These are phyloP conservation scores for Halophytophthora batemanensis DNA, from an alignment of 352 stramenopile genomes.

Conservation along the genomic window DNA sequence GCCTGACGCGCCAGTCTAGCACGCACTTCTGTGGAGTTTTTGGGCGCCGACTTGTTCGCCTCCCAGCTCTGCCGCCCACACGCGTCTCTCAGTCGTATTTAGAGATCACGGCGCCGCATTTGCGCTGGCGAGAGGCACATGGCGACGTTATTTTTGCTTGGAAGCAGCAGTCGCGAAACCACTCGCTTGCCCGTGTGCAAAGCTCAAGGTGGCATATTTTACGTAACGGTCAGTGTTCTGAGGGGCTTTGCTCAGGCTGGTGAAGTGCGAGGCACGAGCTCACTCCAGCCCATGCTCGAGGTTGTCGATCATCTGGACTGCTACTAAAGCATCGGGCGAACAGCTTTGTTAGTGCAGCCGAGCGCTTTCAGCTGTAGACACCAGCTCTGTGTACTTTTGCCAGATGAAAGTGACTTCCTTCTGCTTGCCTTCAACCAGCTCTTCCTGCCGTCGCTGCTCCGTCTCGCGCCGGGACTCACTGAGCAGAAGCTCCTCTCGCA, in stretches of 20 bases:
- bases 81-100: slow-evolving; percentile 13
- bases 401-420: slow-evolving; percentile 71
- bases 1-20: slow-evolving; percentile 13
- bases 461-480: slow-evolving; percentile 59
- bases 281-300: neutral
- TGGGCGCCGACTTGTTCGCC: slow-evolving; percentile 5
- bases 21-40: slow-evolving; percentile 7
- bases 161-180: neutral
- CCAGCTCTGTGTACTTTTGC: slow-evolving; percentile 57
- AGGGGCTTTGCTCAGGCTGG: no score
- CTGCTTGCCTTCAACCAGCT: slow-evolving; percentile 51
- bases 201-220: no score
- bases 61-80: no score
- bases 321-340: neutral
- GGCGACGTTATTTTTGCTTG: neutral
- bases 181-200: no score
- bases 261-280: no score
- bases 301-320: neutral
- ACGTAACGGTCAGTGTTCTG: no score
- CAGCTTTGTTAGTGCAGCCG: neutral
- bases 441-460: slow-evolving; percentile 42
- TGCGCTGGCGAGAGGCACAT: no score
- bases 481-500: slow-evolving; percentile 58
- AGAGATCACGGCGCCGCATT: neutral
- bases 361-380: slow-evolving; percentile 18